These are phyloP conservation scores for Lotus japonicus DNA, from an alignment of 306 rosid species.

Conservation along the genomic window DNA sequence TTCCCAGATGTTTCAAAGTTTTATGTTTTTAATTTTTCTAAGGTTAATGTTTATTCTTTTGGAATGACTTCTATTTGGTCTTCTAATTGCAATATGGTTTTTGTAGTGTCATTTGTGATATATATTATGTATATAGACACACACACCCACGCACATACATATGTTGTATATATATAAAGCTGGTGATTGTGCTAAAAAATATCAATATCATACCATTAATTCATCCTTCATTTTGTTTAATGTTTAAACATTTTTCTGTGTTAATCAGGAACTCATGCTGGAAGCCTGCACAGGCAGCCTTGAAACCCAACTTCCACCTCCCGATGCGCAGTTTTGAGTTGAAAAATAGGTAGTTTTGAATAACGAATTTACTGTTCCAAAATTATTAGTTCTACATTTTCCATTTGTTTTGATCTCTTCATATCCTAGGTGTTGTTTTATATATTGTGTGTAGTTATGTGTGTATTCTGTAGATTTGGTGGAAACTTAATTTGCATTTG, in stretches of 20 bases:
- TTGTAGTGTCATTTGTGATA: neutral
- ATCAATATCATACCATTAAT: neutral
- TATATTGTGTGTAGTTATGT: neutral
- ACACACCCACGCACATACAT: no score
- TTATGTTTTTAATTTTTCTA: no score
- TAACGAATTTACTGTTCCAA: constrained; percentile 3
- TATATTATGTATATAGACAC: no score
- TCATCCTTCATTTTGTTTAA: neutral
- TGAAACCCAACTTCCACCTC: constrained; percentile 61
- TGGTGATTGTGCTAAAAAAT: neutral
- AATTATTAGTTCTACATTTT: neutral
- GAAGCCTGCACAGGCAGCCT: constrained; percentile 63
- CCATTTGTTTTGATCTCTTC: neutral
- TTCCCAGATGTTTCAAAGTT: no score
- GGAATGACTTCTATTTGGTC: neutral
- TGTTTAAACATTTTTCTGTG: neutral
- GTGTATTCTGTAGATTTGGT: neutral
- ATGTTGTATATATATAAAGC: neutral
- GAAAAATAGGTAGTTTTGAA: constrained; percentile 58
- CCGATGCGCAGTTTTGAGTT: constrained; percentile 94
- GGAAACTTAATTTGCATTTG: neutral
- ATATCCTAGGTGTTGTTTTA: neutral
- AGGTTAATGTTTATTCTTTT: neutral
- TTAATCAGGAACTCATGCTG: constrained; percentile 49
- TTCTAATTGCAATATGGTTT: neutral